A percentile compares a stretch with the other conserved stretches of the same genome.
Conservation (phyloP, 1,284 basidiomycete genomes). For the Boletus semigastroideus region DNA sequence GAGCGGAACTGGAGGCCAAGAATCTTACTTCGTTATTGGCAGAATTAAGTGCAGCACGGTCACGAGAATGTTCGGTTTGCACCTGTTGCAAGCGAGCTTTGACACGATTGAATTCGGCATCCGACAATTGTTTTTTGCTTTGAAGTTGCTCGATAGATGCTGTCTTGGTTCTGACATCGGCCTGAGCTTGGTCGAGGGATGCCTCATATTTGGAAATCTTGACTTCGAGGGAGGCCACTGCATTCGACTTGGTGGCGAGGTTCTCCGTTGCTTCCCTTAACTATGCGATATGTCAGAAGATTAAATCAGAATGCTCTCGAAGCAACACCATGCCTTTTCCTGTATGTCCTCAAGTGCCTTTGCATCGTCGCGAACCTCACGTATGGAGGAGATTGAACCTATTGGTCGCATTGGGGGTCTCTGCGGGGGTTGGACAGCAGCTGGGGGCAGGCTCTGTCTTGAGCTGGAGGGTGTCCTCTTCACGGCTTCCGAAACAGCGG, state of each 20-base stretch:
- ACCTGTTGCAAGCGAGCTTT: constrained; percentile 43
- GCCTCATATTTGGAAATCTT: constrained; percentile 50
- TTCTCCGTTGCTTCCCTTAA: constrained; percentile 55
- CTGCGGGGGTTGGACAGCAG: constrained; percentile 24
- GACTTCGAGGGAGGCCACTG: constrained; percentile 50
- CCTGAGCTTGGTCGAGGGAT: constrained; percentile 48
- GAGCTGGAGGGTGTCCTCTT: constrained; percentile 44
- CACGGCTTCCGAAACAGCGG: constrained; percentile 53
- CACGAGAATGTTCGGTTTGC: constrained; percentile 41
- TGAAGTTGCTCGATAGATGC: constrained; percentile 47
- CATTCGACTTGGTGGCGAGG: constrained; percentile 50
- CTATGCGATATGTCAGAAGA: constrained; percentile 37
- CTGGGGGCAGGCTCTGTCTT: constrained; percentile 38
- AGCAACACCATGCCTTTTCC: constrained; percentile 47
- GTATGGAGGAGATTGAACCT: constrained; percentile 67
- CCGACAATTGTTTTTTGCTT: constrained; percentile 46
- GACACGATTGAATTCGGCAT: constrained; percentile 47
- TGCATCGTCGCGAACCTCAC: constrained; percentile 63
- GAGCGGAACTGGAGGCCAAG: background rate
- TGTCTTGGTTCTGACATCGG: constrained; percentile 49
- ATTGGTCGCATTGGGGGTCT: constrained; percentile 43
- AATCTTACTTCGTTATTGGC: constrained; percentile 51
- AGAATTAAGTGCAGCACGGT: constrained; percentile 38
- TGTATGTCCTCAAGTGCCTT: constrained; percentile 58
- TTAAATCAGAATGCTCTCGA: constrained; percentile 4